Base-by-base conservation (phyloP, 305 asterid genomes). In the Fraxinus floribunda region DNA sequence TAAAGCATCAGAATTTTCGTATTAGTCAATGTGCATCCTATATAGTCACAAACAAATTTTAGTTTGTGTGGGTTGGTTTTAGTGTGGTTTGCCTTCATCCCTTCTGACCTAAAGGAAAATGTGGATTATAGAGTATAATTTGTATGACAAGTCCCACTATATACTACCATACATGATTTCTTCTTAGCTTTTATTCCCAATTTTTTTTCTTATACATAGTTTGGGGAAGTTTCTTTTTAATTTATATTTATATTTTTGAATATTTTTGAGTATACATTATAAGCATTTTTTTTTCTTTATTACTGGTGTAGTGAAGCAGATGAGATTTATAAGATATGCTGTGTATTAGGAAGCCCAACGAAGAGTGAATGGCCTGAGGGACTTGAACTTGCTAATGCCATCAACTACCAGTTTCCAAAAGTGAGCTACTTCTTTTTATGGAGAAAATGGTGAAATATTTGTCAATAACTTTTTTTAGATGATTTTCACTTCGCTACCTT, bases 341-440 rank as follows among this genome's bases (percentile, higher is more conserved):
- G 88, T 18, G 90, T 91, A 72, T 79, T 90, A 55, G 93, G 92
- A 81, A 91, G 88, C 82, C 94, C 93, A 16, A 85, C 89, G 68
- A 85, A 79, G 88, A 86, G 81, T 83, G 91, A 76, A 39, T 94
- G 97, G 97, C 75, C 90, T 15, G 92, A 90, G 82, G 98, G 98
- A 73, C 88, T 88, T 78, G 89, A 90, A 82, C 98, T 94, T 81
- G 95, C 98, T 41, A 85, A 78, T 71, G 85, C 90, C 80, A 89
- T 94, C 85, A 90, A 91, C 82, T 92, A 90, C 89, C 89, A 89
- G 86, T 92, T 90, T 84, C 98, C 98, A 20, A 90, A 86, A 32
- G 81, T 85, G 83, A 75, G 87, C 80, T 79, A 68, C 57, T 75
- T 22, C 18, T 62, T 32, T 83, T 26, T 46, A 49, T 49, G 26